Percentiles rank a stretch among this genome's conserved stretches.
Conservation (phyloP, 495 filamentous ascomycete species). For the Talaromyces nanjingensis region DNA sequence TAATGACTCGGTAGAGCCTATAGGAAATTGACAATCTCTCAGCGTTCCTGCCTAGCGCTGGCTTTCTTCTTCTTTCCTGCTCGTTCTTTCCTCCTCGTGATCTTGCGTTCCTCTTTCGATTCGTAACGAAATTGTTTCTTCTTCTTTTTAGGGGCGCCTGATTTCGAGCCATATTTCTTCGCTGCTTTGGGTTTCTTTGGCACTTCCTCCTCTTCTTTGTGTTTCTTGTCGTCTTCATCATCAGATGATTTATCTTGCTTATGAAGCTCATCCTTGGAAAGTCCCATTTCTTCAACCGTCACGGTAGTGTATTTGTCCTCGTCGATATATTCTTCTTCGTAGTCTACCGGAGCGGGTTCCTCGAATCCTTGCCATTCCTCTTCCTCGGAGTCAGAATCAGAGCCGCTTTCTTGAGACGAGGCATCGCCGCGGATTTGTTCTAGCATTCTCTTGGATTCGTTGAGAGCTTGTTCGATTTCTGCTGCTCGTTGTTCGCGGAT, state of each 20-base stretch:
- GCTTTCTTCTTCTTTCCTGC: constrained; percentile 48
- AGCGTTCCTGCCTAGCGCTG: constrained; percentile 32
- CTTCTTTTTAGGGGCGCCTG: constrained; percentile 53
- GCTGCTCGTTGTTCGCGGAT: constrained; percentile 70
- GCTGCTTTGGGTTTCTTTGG: constrained; percentile 15
- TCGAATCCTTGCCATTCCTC: constrained; percentile 59
- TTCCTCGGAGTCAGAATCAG: constrained; percentile 28
- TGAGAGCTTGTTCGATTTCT: constrained; percentile 72
- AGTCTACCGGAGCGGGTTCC: constrained; percentile 56
- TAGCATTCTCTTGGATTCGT: constrained; percentile 57
- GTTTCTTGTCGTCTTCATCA: constrained; percentile 5
- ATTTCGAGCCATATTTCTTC: constrained; percentile 49
- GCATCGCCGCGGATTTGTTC: constrained; percentile 45
- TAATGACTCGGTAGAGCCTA: not conserved
- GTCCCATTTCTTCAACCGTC: constrained; percentile 83
- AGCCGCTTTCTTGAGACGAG: constrained; percentile 9
- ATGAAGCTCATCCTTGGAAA: constrained; percentile 63
- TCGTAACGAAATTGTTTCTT: constrained; percentile 93
- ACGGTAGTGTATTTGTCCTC: constrained; percentile 94
- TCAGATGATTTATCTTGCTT: constrained; percentile 25
- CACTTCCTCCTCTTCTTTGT: constrained; percentile 18
- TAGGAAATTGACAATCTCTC: constrained; percentile 6
- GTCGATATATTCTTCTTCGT: constrained; percentile 92
- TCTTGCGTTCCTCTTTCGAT: constrained; percentile 70
- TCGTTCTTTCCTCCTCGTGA: constrained; percentile 60